Conservation (phyloP, 2,329 filamentous ascomycete species). For the Pseudocercospora fuligena region DNA sequence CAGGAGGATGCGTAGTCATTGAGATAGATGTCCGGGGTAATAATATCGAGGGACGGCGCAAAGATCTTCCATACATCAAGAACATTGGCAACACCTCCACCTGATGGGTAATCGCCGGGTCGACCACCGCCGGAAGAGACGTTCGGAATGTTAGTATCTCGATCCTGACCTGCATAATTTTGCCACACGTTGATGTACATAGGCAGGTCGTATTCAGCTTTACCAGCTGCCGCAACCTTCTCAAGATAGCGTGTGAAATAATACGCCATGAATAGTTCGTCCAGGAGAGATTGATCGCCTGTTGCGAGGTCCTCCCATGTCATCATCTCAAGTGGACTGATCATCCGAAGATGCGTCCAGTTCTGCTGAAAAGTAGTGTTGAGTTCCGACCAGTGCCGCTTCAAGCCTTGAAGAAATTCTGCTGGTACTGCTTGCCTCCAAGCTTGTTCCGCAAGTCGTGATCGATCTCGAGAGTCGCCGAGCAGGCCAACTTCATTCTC, state of each 20-base stretch:
- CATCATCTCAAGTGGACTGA: not conserved
- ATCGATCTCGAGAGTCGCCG: conserved; percentile 58
- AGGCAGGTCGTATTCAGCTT: conserved; percentile 48
- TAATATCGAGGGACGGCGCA: conserved; percentile 52
- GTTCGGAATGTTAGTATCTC: conserved; percentile 42
- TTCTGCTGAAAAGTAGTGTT: not conserved
- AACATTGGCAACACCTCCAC: conserved; percentile 49
- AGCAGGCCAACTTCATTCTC: conserved; percentile 60
- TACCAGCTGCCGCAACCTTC: conserved; percentile 49
- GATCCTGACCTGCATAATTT: conserved; percentile 45
- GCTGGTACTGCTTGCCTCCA: conserved; percentile 47
- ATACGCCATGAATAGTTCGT: conserved; percentile 58
- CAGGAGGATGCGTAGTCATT: conserved; percentile 55
- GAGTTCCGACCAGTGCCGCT: not conserved
- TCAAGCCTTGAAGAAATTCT: conserved; percentile 40
- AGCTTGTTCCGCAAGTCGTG: conserved; percentile 45
- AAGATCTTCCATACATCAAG: conserved; percentile 53
- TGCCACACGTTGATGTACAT: conserved; percentile 56
- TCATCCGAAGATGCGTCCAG: not conserved
- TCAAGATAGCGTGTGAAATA: conserved; percentile 50
- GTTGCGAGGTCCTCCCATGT: conserved; percentile 47
- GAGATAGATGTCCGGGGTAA: conserved; percentile 57
- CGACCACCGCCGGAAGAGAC: conserved; percentile 50
- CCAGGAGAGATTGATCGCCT: conserved; percentile 44
- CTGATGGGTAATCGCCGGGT: conserved; percentile 55